Evolutionary conservation across 495 filamentous ascomycete genomes (phyloP).

Genomic region (Penicillium salamii): DNA sequence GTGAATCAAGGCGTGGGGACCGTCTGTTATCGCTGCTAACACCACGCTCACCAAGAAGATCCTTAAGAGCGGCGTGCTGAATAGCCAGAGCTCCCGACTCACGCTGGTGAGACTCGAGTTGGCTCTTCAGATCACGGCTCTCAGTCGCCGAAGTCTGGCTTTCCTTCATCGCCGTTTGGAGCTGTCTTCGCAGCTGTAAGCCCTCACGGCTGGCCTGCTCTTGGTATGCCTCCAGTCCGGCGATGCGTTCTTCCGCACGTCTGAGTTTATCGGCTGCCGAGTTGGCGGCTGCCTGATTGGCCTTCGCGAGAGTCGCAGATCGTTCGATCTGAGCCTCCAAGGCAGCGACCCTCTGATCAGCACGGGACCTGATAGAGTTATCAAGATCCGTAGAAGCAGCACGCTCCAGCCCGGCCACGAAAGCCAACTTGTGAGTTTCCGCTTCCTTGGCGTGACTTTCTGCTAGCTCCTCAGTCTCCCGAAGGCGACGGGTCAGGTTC

Average conservation of each 20-base stretch:
- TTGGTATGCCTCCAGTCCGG: slow-evolving; percentile 92
- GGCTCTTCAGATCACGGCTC: slow-evolving; percentile 74
- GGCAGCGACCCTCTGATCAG: slow-evolving; percentile 71
- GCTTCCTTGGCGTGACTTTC: slow-evolving; percentile 87
- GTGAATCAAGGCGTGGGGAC: slow-evolving; percentile 60
- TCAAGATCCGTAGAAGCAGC: slow-evolving; percentile 44
- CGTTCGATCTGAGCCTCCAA: slow-evolving; percentile 77
- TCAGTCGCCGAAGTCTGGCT: slow-evolving; percentile 70
- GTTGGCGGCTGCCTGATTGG: slow-evolving; percentile 90
- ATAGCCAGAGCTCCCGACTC: slow-evolving; percentile 85
- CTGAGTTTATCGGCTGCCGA: slow-evolving; percentile 82
- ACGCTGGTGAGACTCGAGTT: slow-evolving; percentile 76
- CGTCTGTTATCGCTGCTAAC: slow-evolving; percentile 59
- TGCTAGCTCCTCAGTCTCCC: slow-evolving; percentile 87
- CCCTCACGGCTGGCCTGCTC: slow-evolving; percentile 94
- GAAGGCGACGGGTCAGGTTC: slow-evolving; percentile 64
- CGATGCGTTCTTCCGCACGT: slow-evolving; percentile 91
- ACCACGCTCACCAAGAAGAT: slow-evolving; percentile 84
- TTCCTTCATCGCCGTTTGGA: slow-evolving; percentile 80
- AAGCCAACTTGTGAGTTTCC: slow-evolving; percentile 75
- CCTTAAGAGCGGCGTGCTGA: slow-evolving; percentile 89
- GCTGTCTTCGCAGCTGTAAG: slow-evolving; percentile 80
- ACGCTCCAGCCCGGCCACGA: slow-evolving; percentile 77
- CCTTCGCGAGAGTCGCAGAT: slow-evolving; percentile 75
- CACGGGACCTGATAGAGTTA: slow-evolving; percentile 50